Percentiles rank a stretch among this genome's conserved stretches.
Conservation (phyloP, 768 basidiomycete species). For the Mycena albidolilacea region DNA sequence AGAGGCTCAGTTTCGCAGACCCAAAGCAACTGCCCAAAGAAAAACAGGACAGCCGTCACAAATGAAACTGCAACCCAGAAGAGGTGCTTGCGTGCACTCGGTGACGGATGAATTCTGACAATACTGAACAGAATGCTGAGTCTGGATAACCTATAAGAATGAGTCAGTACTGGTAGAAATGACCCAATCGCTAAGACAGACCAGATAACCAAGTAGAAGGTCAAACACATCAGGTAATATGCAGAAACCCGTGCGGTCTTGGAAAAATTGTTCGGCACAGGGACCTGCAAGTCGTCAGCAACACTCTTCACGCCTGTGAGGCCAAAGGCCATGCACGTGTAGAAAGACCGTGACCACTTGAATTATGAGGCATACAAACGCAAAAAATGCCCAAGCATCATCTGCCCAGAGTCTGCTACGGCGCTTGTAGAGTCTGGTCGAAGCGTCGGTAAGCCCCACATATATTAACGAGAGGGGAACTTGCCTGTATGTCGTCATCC, state of each 20-base stretch:
- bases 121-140: not conserved
- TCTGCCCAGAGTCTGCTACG: slow-evolving; percentile 18
- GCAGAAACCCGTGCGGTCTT: not conserved
- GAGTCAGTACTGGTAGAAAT: not conserved
- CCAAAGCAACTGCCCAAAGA: not conserved
- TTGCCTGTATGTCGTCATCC: slow-evolving; percentile 7
- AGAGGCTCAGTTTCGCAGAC: not conserved
- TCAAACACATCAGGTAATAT: not conserved
- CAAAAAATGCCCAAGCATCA: slow-evolving; percentile 21
- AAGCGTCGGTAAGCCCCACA: too few species aligned
- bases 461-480: not conserved
- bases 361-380: slow-evolving; percentile 2
- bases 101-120: not conserved
- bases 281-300: slow-evolving; percentile 10
- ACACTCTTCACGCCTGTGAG: not conserved
- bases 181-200: not conserved
- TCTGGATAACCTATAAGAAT: not conserved
- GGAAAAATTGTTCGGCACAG: slow-evolving; percentile 26
- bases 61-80: not conserved
- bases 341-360: slow-evolving; percentile 22
- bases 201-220: not conserved
- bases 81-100: not conserved
- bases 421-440: slow-evolving; percentile 11
- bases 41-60: not conserved
- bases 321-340: not conserved